Evolutionary conservation across 2,329 filamentous ascomycete species (phyloP).

Genomic region (Coniochaeta pulveracea): DNA sequence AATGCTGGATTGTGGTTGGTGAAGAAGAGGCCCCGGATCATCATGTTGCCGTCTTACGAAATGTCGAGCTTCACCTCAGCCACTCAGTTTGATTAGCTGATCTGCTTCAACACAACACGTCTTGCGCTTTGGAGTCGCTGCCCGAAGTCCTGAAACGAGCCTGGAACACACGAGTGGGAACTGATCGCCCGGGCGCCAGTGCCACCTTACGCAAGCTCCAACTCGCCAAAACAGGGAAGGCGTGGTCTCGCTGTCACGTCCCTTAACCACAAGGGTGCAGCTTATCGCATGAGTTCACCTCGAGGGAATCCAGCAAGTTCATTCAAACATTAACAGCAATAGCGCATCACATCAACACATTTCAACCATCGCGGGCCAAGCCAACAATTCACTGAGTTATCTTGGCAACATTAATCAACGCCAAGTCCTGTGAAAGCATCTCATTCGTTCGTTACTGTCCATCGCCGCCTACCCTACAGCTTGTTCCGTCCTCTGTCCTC

Average conservation of each 20-base stretch:
- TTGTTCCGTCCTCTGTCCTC: not conserved
- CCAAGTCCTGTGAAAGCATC: not conserved
- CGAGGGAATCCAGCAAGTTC: no score
- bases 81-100: no score
- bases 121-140: no score
- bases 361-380: not conserved
- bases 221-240: not conserved
- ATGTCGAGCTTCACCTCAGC: no score
- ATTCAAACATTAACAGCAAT: not conserved
- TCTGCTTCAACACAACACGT: no score
- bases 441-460: not conserved
- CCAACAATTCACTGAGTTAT: no score
- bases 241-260: not conserved
- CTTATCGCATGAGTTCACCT: not conserved
- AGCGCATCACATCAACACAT: not conserved
- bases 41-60: no score
- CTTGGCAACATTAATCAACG: not conserved
- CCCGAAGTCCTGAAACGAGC: slow-evolving; percentile 5
- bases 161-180: slow-evolving; percentile 2
- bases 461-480: no score
- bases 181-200: not conserved
- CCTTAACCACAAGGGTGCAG: not conserved
- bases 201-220: not conserved
- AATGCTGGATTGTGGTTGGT: no score
- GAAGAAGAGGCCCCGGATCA: no score